Evolutionary conservation across 768 basidiomycete species (phyloP).

Genomic region (Termitomyces heimii): DNA sequence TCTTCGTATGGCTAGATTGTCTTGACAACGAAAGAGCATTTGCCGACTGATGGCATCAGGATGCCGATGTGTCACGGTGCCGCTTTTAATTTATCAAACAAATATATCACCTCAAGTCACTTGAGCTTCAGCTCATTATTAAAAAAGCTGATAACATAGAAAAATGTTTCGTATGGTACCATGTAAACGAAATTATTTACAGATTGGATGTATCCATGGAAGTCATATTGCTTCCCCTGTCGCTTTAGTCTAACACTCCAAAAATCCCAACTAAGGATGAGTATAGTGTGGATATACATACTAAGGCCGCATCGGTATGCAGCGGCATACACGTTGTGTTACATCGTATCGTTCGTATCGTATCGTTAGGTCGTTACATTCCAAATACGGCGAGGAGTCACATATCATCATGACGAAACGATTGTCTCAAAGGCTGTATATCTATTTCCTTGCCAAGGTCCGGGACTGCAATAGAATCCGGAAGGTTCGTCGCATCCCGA

Average conservation of each 20-base stretch:
- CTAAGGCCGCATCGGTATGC: not conserved
- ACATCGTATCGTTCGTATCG: not conserved
- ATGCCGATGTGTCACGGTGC: not conserved
- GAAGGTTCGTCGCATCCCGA: slow-evolving; percentile 23
- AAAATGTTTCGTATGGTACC: not conserved
- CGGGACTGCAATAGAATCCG: slow-evolving; percentile 15
- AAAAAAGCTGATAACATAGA: not conserved
- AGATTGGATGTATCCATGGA: not conserved
- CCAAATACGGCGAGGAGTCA: not conserved
- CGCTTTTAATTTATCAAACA: not conserved
- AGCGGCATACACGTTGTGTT: not conserved
- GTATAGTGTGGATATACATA: not conserved
- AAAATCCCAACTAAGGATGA: not conserved
- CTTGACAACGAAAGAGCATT: not conserved
- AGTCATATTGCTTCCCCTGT: not conserved
- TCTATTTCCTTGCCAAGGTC: slow-evolving; percentile 13
- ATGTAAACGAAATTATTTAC: not conserved
- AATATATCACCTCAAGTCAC: too few relatives aligned
- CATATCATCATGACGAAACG: not conserved
- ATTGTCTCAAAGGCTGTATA: not conserved
- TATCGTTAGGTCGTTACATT: slow-evolving; percentile 1
- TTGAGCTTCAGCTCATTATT: not conserved
- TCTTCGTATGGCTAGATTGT: not conserved
- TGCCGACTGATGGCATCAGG: not conserved
- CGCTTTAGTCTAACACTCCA: not conserved